Percentiles rank a stretch among this genome's conserved stretches.
Conservation (phyloP, 2,329 filamentous ascomycete species). For the Trichoderma polysporum region DNA sequence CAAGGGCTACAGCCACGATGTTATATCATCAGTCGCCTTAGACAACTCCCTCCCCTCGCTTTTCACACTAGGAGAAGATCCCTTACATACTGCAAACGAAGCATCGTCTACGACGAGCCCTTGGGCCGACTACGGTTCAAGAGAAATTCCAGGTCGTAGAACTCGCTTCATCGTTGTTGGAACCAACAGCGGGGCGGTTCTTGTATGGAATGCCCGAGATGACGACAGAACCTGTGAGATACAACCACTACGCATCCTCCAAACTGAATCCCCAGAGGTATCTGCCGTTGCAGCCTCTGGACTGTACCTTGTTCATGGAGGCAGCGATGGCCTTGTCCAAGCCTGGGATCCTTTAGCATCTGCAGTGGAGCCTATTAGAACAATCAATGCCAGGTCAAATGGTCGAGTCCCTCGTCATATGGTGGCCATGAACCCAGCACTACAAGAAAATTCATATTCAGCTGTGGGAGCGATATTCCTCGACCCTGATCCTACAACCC, state of each 20-base stretch:
- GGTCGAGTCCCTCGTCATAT: slow-evolving; percentile 76
- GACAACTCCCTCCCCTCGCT: slow-evolving; percentile 74
- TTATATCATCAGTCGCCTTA: slow-evolving; percentile 68
- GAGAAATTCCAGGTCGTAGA: slow-evolving; percentile 79
- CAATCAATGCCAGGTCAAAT: slow-evolving; percentile 81
- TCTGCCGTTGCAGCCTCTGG: slow-evolving; percentile 80
- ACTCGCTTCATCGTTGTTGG: slow-evolving; percentile 79
- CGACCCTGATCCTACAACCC: slow-evolving; percentile 80
- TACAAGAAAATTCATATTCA: slow-evolving; percentile 71
- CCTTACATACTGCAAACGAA: slow-evolving; percentile 50
- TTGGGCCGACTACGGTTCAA: slow-evolving; percentile 38
- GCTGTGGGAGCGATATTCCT: slow-evolving; percentile 81
- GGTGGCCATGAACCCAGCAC: slow-evolving; percentile 52
- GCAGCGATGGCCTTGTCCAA: slow-evolving; percentile 91
- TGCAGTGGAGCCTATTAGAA: slow-evolving; percentile 72
- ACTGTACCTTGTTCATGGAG: slow-evolving; percentile 87
- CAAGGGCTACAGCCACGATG: slow-evolving; percentile 55
- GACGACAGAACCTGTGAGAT: slow-evolving; percentile 48
- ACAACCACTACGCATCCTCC: slow-evolving; percentile 73
- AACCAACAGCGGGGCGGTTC: slow-evolving; percentile 71
- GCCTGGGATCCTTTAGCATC: slow-evolving; percentile 96
- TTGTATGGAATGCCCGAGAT: slow-evolving; percentile 83
- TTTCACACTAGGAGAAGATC: slow-evolving; percentile 75
- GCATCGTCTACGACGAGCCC: slow-evolving; percentile 47
- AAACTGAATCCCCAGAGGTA: slow-evolving; percentile 87